Evolutionary conservation across 140 eudicot genomes (phyloP).

Genomic region (Stevia rebaudiana): DNA sequence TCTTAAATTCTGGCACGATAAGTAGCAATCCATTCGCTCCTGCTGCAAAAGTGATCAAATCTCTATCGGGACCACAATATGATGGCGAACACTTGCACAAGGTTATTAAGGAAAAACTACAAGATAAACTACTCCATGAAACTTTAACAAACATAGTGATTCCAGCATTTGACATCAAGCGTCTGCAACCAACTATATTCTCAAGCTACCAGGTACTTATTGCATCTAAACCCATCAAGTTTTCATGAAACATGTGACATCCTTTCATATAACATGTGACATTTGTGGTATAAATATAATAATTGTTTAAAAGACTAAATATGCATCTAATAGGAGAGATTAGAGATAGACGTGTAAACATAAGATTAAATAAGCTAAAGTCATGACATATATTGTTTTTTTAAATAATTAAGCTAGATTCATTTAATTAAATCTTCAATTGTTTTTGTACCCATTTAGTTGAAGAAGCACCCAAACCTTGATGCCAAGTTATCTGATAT

Average conservation of each 20-base stretch:
- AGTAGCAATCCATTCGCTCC: slow-evolving; percentile 18
- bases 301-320: too few relatives aligned
- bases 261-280: too few relatives aligned
- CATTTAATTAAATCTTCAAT: too few relatives aligned
- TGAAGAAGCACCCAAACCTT: slow-evolving; percentile 19
- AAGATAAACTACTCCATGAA: slow-evolving; percentile 27
- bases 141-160: slow-evolving; percentile 40
- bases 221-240: background rate
- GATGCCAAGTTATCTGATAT: slow-evolving; percentile 40
- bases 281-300: too few relatives aligned
- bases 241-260: too few relatives aligned
- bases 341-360: too few relatives aligned
- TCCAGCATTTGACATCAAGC: slow-evolving; percentile 38
- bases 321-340: too few relatives aligned
- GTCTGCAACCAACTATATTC: slow-evolving; percentile 40
- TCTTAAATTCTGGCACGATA: background rate
- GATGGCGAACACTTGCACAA: slow-evolving; percentile 35
- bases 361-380: too few relatives aligned
- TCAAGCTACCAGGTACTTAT: slow-evolving; percentile 34
- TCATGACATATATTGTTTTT: too few relatives aligned
- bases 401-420: too few relatives aligned
- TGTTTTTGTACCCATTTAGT: too few relatives aligned
- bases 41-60: slow-evolving; percentile 13
- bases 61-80: slow-evolving; percentile 36
- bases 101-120: slow-evolving; percentile 22